Conservation (phyloP, 75 land plant species). For the Sequoiadendron giganteum region DNA sequence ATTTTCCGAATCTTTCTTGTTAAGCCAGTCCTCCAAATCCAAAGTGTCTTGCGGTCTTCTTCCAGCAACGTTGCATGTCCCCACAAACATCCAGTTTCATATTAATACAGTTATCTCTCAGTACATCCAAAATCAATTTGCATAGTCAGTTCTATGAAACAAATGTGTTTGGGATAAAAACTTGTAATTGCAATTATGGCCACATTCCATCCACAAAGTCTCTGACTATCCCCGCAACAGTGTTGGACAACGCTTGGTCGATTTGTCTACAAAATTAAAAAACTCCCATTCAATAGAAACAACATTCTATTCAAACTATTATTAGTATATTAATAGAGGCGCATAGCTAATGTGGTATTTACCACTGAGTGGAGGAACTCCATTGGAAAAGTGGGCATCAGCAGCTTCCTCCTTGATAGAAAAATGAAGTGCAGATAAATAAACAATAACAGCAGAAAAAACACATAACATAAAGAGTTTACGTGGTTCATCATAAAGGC, state of each 20-base stretch:
- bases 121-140: not conserved
- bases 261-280: not conserved
- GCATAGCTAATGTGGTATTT: not conserved
- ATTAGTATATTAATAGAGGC: not conserved
- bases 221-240: not conserved
- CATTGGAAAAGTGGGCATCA: not conserved
- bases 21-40: slow-evolving; percentile 51
- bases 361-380: not conserved
- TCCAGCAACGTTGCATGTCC: slow-evolving; percentile 87
- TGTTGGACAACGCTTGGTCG: not conserved
- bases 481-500: too few species aligned
- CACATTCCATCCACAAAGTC: not conserved
- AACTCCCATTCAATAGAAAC: not conserved
- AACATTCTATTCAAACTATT: not conserved
- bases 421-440: too few species aligned
- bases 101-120: not conserved
- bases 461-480: too few species aligned
- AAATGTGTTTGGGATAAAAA: not conserved
- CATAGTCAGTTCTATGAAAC: not conserved
- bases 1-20: too few species aligned
- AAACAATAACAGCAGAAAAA: too few species aligned
- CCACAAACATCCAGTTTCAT: slow-evolving; percentile 56
- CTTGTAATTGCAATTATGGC: not conserved
- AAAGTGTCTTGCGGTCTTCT: slow-evolving; percentile 40
- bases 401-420: not conserved